Percentiles rank a stretch among this genome's conserved stretches.
Evolutionary conservation across 2,329 filamentous ascomycete species (phyloP).

Genomic region (Chaetomium sp.): DNA sequence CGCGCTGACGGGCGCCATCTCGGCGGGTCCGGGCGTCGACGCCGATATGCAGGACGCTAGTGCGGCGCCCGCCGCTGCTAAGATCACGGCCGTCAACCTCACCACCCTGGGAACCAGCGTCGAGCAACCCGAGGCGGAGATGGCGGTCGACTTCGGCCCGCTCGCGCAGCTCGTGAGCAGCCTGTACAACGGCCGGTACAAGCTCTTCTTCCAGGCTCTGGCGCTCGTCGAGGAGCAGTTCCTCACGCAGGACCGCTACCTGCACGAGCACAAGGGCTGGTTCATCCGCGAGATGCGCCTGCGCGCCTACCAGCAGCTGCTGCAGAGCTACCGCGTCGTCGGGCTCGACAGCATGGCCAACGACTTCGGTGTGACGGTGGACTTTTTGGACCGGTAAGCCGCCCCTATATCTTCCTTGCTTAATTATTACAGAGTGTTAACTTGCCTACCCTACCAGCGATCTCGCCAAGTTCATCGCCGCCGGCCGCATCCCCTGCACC

Average conservation of each 20-base stretch:
- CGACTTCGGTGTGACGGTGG: slow-evolving; percentile 94
- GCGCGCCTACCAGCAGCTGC: slow-evolving; percentile 91
- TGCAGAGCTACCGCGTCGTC: slow-evolving; percentile 96
- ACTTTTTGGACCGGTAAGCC: slow-evolving; percentile 88
- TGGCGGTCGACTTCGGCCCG: slow-evolving; percentile 83
- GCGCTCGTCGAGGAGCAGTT: slow-evolving; percentile 92
- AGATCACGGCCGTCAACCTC: slow-evolving; percentile 79
- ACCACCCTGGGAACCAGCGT: slow-evolving; percentile 73
- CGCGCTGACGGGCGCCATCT: slow-evolving; percentile 77
- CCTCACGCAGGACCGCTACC: slow-evolving; percentile 89
- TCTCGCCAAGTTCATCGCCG: slow-evolving; percentile 94
- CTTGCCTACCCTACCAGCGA: slow-evolving; percentile 58
- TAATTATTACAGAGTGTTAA: background rate
- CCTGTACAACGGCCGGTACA: slow-evolving; percentile 92
- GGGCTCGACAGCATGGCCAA: slow-evolving; percentile 96
- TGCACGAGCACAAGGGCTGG: slow-evolving; percentile 95
- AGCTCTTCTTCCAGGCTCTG: slow-evolving; percentile 87
- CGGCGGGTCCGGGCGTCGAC: slow-evolving; percentile 78
- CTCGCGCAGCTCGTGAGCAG: slow-evolving; percentile 86
- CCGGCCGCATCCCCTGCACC: slow-evolving; percentile 90
- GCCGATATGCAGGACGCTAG: slow-evolving; percentile 69
- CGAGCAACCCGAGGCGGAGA: slow-evolving; percentile 76
- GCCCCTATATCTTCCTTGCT: background rate
- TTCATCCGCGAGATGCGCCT: slow-evolving; percentile 98
- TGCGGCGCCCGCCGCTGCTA: slow-evolving; percentile 50